Evolutionary conservation across 2,329 filamentous ascomycete genomes (phyloP).

Genomic region (Sphaerulina vaccinii): DNA sequence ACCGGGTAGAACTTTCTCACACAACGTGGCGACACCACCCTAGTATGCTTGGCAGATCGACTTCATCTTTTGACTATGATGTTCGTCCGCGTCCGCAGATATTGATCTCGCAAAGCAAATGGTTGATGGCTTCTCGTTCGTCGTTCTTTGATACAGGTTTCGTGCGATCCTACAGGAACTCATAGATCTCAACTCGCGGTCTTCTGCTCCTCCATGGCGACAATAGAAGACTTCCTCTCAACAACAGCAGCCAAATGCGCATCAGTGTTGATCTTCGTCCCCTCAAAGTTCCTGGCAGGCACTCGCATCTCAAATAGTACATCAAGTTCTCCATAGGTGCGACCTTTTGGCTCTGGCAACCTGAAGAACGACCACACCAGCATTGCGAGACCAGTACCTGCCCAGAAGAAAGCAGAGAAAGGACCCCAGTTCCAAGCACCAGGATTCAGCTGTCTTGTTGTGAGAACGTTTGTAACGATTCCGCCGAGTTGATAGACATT

Average conservation of each 20-base stretch:
- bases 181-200: too few relatives aligned
- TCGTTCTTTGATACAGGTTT: too few relatives aligned
- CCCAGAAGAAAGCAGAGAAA: constrained; percentile 42
- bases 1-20: too few relatives aligned
- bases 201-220: too few relatives aligned
- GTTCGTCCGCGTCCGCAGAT: too few relatives aligned
- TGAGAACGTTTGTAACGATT: constrained; percentile 25
- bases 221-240: constrained; percentile 4
- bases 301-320: constrained; percentile 44
- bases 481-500: constrained; percentile 29
- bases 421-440: constrained; percentile 24
- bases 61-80: too few relatives aligned
- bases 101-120: too few relatives aligned
- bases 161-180: too few relatives aligned
- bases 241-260: constrained; percentile 10
- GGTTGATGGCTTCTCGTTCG: too few relatives aligned
- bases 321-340: constrained; percentile 46
- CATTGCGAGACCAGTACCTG: constrained; percentile 36
- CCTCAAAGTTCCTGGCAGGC: constrained; percentile 41
- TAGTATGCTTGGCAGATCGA: too few relatives aligned
- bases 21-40: neutral
- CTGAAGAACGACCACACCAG: constrained; percentile 45
- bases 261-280: constrained; percentile 19
- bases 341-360: constrained; percentile 45
- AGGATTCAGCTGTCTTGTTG: constrained; percentile 25